phyloP scores from a whole-genome alignment of 306 rosid genomes.

The Vicia sativa region DNA sequence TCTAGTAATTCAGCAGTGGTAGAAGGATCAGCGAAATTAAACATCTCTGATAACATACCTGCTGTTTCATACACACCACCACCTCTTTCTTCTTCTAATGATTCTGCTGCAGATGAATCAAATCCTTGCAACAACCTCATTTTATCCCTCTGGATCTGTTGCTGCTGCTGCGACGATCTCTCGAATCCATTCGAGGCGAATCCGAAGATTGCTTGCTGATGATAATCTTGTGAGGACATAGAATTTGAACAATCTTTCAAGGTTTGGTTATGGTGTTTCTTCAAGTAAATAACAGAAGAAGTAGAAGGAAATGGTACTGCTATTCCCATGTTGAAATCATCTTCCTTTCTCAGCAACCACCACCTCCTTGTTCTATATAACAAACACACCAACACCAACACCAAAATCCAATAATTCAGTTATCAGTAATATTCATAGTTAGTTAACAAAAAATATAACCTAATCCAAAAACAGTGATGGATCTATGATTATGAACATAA shows the following conservation, averaged over 20 bases:
- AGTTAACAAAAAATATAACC: constrained; percentile 3
- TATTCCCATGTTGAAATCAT: constrained; percentile 65
- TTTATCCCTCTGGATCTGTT: constrained; percentile 75
- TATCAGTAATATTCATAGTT: background rate
- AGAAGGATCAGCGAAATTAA: constrained; percentile 56
- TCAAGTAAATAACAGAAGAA: constrained; percentile 2
- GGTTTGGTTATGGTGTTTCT: background rate
- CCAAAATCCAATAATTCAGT: constrained; percentile 26
- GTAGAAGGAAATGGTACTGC: constrained; percentile 39
- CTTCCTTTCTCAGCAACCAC: constrained; percentile 21
- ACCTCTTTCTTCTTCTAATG: constrained; percentile 50
- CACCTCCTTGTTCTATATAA: constrained; percentile 2
- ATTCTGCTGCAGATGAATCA: constrained; percentile 35
- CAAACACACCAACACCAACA: background rate
- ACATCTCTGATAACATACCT: constrained; percentile 96
- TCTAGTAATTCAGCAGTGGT: constrained; percentile 58
- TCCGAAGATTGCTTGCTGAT: constrained; percentile 71
- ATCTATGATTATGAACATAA: background rate
- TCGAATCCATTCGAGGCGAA: constrained; percentile 79
- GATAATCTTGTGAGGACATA: constrained; percentile 90
- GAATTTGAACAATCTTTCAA: constrained; percentile 40
- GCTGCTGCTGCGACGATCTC: constrained; percentile 48
- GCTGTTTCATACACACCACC: constrained; percentile 34
- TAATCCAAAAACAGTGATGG: constrained; percentile 1
- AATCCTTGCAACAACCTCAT: constrained; percentile 65